Percentiles rank a stretch among this genome's conserved stretches.
Evolutionary conservation across 768 basidiomycete genomes (phyloP).

Genomic region (Boletus subparvulus): DNA sequence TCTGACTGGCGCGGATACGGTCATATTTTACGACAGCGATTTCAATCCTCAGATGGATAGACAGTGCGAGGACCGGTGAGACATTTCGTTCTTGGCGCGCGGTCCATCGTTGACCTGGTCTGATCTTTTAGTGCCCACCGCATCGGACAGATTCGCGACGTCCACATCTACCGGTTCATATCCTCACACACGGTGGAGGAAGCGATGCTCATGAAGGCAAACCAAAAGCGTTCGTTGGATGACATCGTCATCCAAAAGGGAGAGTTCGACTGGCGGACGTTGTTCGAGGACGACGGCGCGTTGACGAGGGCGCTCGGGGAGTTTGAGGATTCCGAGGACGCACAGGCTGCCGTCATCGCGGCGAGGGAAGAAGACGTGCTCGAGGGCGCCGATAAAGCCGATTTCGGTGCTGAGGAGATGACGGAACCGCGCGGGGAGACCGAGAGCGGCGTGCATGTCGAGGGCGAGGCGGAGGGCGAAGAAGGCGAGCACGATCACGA

Average conservation of each 20-base stretch:
- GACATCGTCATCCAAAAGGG: slow-evolving; percentile 91
- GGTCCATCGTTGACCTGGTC: neutral
- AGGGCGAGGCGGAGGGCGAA: slow-evolving; percentile 33
- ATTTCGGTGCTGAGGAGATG: slow-evolving; percentile 59
- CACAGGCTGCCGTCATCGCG: slow-evolving; percentile 75
- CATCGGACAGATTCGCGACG: slow-evolving; percentile 96
- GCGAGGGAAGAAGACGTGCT: slow-evolving; percentile 68
- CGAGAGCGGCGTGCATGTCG: slow-evolving; percentile 30
- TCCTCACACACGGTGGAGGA: slow-evolving; percentile 91
- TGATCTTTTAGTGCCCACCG: slow-evolving; percentile 73
- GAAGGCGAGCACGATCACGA: slow-evolving; percentile 36
- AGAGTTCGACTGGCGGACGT: slow-evolving; percentile 90
- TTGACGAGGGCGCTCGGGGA: slow-evolving; percentile 76
- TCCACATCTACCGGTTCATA: slow-evolving; percentile 95
- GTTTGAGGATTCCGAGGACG: slow-evolving; percentile 88
- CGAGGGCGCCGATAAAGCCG: slow-evolving; percentile 77
- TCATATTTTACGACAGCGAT: slow-evolving; percentile 96
- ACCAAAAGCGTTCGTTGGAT: slow-evolving; percentile 92
- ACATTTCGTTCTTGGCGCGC: neutral
- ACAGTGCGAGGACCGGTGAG: slow-evolving; percentile 90
- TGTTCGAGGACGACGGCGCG: slow-evolving; percentile 65
- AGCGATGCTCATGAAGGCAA: slow-evolving; percentile 95
- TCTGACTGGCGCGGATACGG: slow-evolving; percentile 87
- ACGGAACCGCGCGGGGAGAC: slow-evolving; percentile 28
- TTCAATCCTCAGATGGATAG: slow-evolving; percentile 98